Evolutionary conservation across 2,329 filamentous ascomycete species (phyloP).

Genomic region (Phaeosphaeriaceae sp.): DNA sequence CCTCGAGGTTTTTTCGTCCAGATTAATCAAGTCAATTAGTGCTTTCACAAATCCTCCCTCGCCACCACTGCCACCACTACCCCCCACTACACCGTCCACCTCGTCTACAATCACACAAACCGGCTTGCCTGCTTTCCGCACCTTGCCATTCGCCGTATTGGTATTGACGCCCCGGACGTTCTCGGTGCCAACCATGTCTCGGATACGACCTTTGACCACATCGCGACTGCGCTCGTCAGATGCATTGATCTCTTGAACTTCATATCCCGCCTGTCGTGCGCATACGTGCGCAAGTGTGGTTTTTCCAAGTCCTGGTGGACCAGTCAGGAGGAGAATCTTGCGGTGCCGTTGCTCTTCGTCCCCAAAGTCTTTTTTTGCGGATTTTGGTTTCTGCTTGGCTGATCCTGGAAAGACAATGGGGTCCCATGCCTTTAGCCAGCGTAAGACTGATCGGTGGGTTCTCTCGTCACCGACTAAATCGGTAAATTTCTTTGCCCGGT

Average conservation of each 20-base stretch:
- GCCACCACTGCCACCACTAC: slow-evolving; percentile 64
- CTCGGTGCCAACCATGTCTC: slow-evolving; percentile 91
- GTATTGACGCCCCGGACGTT: slow-evolving; percentile 78
- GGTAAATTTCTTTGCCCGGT: slow-evolving; percentile 87
- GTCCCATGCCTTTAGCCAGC: slow-evolving; percentile 96
- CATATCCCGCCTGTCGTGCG: slow-evolving; percentile 92
- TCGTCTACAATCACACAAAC: slow-evolving; percentile 96
- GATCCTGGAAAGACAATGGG: slow-evolving; percentile 85
- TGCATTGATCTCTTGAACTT: slow-evolving; percentile 96
- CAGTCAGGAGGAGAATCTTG: slow-evolving; percentile 89
- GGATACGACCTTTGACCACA: slow-evolving; percentile 89
- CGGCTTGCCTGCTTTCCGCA: slow-evolving; percentile 78
- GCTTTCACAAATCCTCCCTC: slow-evolving; percentile 97
- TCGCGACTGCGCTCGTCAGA: slow-evolving; percentile 91
- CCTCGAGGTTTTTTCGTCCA: slow-evolving; percentile 81
- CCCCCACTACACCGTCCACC: slow-evolving; percentile 90
- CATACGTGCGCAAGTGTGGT: slow-evolving; percentile 97
- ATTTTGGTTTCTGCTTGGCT: slow-evolving; percentile 62
- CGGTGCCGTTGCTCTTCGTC: slow-evolving; percentile 78
- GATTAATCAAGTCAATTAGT: slow-evolving; percentile 83
- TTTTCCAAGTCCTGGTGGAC: slow-evolving; percentile 92
- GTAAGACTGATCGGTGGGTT: slow-evolving; percentile 86
- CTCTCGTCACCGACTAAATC: slow-evolving; percentile 94
- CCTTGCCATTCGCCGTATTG: slow-evolving; percentile 60
- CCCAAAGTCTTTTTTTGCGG: slow-evolving; percentile 53